These are phyloP conservation scores for Colletotrichum karsti DNA, from an alignment of 2,329 filamentous ascomycete species.

Conservation along the genomic window DNA sequence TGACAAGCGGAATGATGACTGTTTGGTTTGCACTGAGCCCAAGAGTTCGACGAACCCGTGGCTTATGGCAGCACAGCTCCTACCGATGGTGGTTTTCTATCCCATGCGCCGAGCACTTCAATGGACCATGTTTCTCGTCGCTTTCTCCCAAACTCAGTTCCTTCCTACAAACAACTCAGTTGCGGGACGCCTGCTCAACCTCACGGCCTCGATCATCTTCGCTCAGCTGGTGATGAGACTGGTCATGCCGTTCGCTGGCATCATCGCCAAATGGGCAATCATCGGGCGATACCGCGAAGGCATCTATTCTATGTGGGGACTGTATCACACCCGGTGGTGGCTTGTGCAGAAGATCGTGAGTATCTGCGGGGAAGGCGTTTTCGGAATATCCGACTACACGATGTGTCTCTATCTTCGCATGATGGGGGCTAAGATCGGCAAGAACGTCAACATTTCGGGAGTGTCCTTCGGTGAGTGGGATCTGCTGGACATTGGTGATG, in stretches of 20 bases:
- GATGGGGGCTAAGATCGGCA: conserved; percentile 62
- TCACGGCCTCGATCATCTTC: conserved; percentile 53
- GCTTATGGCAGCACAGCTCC: conserved; percentile 58
- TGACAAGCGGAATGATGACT: conserved; percentile 7
- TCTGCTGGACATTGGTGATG: conserved; percentile 61
- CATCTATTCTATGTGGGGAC: conserved; percentile 67
- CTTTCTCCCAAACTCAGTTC: conserved; percentile 48
- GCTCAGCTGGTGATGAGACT: conserved; percentile 48
- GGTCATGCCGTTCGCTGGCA: conserved; percentile 54
- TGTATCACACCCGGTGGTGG: conserved; percentile 68
- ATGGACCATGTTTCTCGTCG: conserved; percentile 61
- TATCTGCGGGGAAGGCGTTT: conserved; percentile 57
- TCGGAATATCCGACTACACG: conserved; percentile 47
- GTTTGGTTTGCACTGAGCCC: conserved; percentile 43
- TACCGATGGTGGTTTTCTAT: conserved; percentile 58
- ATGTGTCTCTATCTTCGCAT: conserved; percentile 56
- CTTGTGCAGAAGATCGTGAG: conserved; percentile 61
- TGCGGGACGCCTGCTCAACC: conserved; percentile 55
- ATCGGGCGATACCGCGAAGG: conserved; percentile 62
- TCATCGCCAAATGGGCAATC: conserved; percentile 62
- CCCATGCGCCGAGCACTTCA: conserved; percentile 59
- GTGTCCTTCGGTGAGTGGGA: conserved; percentile 63
- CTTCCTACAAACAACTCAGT: conserved; percentile 49
- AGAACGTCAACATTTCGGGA: conserved; percentile 54
- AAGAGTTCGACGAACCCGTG: conserved; percentile 58